Percentiles rank a stretch among this genome's conserved stretches.
Evolutionary conservation across 2,329 filamentous ascomycete species (phyloP).

Genomic region (Onygena corvina): DNA sequence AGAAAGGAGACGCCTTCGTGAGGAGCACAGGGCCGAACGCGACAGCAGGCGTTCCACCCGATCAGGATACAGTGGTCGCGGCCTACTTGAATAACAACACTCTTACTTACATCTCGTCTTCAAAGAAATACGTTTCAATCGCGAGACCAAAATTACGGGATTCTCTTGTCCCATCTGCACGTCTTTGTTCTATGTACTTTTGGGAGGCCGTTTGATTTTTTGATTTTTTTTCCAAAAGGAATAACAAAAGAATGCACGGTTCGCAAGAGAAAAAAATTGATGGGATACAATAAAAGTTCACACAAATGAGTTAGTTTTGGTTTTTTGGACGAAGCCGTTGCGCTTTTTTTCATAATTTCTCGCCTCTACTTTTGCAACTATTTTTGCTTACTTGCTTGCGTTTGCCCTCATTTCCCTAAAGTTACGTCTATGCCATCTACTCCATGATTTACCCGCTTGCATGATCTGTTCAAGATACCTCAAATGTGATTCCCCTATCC

Average conservation of each 20-base stretch:
- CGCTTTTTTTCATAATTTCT: not conserved
- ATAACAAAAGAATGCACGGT: slow-evolving; percentile 3
- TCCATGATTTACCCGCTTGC: slow-evolving; percentile 1
- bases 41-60: slow-evolving; percentile 29
- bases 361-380: not conserved
- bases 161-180: not conserved
- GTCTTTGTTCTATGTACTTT: slow-evolving; percentile 4
- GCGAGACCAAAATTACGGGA: not conserved
- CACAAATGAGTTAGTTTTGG: slow-evolving; percentile 5
- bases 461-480: slow-evolving; percentile 9
- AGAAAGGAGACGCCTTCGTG: slow-evolving; percentile 24
- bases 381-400: not conserved
- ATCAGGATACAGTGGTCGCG: slow-evolving; percentile 27
- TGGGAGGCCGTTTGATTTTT: slow-evolving; percentile 4
- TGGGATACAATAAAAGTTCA: slow-evolving; percentile 2
- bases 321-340: not conserved
- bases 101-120: not conserved
- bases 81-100: slow-evolving; percentile 15
- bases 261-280: not conserved
- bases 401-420: not conserved
- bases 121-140: not conserved
- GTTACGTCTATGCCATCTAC: not conserved
- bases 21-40: slow-evolving; percentile 28
- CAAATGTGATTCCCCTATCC: slow-evolving; percentile 5
- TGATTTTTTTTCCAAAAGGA: slow-evolving; percentile 1